Conservation (phyloP, 1,284 basidiomycete genomes). For the Trichosporon coremiiforme region DNA sequence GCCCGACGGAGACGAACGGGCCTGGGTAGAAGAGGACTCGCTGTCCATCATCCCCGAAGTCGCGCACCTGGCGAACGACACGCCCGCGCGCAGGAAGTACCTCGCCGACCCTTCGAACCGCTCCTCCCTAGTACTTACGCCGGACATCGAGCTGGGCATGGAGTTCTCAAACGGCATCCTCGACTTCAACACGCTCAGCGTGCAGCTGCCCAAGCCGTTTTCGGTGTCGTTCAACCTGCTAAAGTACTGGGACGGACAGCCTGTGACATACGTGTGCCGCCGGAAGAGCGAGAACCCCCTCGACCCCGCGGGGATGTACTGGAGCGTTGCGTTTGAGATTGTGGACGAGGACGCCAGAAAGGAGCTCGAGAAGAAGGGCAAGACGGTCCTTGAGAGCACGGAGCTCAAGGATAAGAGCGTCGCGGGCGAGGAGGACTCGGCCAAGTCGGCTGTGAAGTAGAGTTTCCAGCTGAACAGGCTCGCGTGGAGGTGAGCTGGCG, state of each 20-base stretch:
- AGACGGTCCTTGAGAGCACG: neutral
- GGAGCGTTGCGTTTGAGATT: constrained; percentile 52
- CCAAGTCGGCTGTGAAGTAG: neutral
- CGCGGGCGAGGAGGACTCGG: constrained; percentile 5
- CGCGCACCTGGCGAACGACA: constrained; percentile 9
- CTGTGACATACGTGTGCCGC: constrained; percentile 54
- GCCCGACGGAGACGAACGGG: too few species aligned
- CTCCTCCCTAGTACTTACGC: constrained; percentile 61
- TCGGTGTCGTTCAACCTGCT: constrained; percentile 75
- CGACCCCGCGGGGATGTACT: constrained; percentile 39
- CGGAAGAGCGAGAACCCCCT: constrained; percentile 37
- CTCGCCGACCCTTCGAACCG: constrained; percentile 64
- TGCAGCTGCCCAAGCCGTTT: constrained; percentile 67
- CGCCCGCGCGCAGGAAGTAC: constrained; percentile 62
- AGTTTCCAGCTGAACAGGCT: neutral
- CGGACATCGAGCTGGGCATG: constrained; percentile 59
- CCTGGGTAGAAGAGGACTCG: constrained; percentile 40
- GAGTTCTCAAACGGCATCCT: constrained; percentile 54
- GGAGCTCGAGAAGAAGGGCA: constrained; percentile 32
- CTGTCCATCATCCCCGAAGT: constrained; percentile 19
- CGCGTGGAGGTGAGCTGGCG: neutral
- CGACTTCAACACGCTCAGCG: constrained; percentile 67
- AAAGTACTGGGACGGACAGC: constrained; percentile 87
- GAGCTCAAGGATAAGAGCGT: constrained; percentile 18
- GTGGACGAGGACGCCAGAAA: constrained; percentile 56